Evolutionary conservation across 1,284 basidiomycete species (phyloP).

Genomic region (Psilocybe mexicana): DNA sequence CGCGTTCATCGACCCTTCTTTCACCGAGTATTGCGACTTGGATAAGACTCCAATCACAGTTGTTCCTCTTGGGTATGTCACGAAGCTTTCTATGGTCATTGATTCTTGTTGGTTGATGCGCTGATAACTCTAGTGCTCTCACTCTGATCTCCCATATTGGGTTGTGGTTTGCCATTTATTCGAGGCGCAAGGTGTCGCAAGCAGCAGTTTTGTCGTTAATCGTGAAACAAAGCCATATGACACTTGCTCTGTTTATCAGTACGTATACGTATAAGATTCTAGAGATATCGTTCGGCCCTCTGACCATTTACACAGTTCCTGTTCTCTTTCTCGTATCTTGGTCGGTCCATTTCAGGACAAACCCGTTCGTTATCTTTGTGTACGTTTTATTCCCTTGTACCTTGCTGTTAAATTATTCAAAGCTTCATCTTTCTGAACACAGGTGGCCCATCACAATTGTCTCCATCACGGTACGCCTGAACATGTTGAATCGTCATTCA

Average conservation of each 20-base stretch:
- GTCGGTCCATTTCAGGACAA: not conserved
- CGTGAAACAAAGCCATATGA: conserved; percentile 4
- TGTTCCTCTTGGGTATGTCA: conserved; percentile 2
- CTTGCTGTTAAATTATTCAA: not conserved
- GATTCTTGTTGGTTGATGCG: not conserved
- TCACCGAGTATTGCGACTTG: conserved; percentile 6
- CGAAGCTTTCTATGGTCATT: not conserved
- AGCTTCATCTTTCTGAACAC: not conserved
- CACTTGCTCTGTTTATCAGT: conserved; percentile 2
- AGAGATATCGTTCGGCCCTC: not conserved
- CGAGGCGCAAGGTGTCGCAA: conserved; percentile 8
- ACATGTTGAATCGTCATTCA: not conserved
- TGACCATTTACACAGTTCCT: not conserved
- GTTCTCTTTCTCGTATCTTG: not conserved
- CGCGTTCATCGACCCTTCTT: not conserved
- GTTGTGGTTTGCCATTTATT: conserved; percentile 7
- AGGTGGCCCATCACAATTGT: conserved; percentile 3
- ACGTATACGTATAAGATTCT: not conserved
- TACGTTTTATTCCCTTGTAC: not conserved
- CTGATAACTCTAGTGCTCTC: not conserved
- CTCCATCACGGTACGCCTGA: conserved; percentile 2
- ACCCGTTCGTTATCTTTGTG: conserved; percentile 10
- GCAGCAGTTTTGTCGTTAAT: conserved; percentile 5
- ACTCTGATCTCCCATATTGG: conserved; percentile 5
- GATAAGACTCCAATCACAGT: not conserved